A percentile compares a stretch with the other conserved stretches of the same genome.
These are phyloP conservation scores for Rubia tinctorum DNA, from an alignment of 305 asterid genomes.

Conservation along the genomic window DNA sequence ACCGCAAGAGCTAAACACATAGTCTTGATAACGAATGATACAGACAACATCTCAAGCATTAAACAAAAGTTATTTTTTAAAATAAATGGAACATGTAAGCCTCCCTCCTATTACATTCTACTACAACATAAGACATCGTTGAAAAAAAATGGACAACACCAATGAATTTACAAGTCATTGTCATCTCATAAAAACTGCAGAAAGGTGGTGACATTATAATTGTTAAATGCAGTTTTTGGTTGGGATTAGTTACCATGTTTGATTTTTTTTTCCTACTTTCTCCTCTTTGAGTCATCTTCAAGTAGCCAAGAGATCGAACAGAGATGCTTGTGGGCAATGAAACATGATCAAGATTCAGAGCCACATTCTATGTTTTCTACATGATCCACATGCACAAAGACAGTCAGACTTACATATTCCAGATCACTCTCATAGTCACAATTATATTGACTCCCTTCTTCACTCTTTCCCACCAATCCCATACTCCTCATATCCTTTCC, in stretches of 20 bases:
- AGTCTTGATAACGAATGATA: background rate
- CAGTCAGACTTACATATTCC: background rate
- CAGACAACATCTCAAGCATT: background rate
- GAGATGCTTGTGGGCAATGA: conserved; percentile 72
- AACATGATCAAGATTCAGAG: conserved; percentile 35
- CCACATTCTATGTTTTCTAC: background rate
- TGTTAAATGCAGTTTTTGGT: background rate
- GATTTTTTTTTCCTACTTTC: conserved; percentile 18
- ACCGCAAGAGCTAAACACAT: too few relatives aligned
- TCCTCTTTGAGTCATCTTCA: conserved; percentile 37
- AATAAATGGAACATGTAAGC: background rate
- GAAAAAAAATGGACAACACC: background rate
- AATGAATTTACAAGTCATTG: too few relatives aligned
- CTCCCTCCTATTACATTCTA: background rate
- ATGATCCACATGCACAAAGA: background rate
- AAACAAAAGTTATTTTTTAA: background rate
- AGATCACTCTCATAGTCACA: background rate
- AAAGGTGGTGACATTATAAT: background rate
- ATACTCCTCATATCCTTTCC: conserved; percentile 8
- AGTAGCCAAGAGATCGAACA: conserved; percentile 59
- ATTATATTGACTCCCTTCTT: background rate
- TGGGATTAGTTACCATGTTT: background rate
- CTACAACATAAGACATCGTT: background rate
- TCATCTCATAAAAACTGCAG: too few relatives aligned
- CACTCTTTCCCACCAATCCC: background rate